Evolutionary conservation across 441 rosid species (phyloP), one percentile per base, ranked within the genome.

Genomic region (Syzygium malaccense): DNA sequence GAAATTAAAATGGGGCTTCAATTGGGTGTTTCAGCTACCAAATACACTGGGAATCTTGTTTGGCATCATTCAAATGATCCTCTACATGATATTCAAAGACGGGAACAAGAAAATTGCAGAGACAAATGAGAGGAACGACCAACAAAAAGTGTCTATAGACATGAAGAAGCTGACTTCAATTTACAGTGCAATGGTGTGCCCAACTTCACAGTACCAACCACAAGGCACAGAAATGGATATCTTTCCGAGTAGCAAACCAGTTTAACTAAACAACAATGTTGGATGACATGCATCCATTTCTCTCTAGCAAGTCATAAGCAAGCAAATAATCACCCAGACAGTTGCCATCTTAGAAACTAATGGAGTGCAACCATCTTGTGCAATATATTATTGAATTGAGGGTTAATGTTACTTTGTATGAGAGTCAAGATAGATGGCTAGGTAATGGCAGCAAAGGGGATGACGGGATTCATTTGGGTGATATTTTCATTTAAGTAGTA

Each of bases 21-120:
- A 86, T 37, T 51, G 48, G 51, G 9, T n/a, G 58, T 26, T 48
- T 48, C 95, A 95, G 98, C 51, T 93, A 68, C 98, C 98, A 84
- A 96, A 95, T 90, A 91, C 93, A 68, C 87, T 95, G 37, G 98
- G 98, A 14, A 94, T 96, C 87, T 33, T 94, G 55, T 91, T 96
- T 58, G 98, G 98, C 80, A 48, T 93, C 68, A 90, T 93, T 54
- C 97, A 97, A 90, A 95, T 96, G 95, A 87, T 93, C 85, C 88
- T 96, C 20, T 96, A 97, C 92, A 41, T 91, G 60, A 58, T 93
- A 57, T 96, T 94, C 93, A 93, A 90, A 86, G 88, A 91, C 45
- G 62, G 92, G 51, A 89, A 33, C 7, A 93, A 90, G 71, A 66
- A 87, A 2, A 25, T 68, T 4, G 62, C 62, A 57, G 62, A 25